Base-by-base conservation (phyloP, 257 asterid species). In the Salvia miltiorrhiza region DNA sequence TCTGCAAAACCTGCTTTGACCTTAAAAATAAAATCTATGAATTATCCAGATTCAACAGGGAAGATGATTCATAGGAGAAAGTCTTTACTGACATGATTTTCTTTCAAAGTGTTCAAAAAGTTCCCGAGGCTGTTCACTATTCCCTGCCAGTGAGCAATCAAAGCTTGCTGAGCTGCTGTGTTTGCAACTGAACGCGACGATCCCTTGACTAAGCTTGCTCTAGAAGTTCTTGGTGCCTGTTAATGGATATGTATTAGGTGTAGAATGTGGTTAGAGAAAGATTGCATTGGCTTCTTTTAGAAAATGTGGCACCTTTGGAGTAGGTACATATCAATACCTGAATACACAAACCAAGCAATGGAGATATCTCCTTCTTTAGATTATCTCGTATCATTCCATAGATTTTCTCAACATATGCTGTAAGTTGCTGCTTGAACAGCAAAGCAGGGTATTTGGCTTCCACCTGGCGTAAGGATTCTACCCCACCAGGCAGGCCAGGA, bases 381-480 rank as follows among this genome's bases (percentile, higher is more conserved):
- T 94, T 94, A 76, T 94, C 99, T n/a, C 98, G 77, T 75, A 94
- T 91, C 97, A 94, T 82, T 74, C 99, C 99, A 65, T 94, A 94
- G 53, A 94, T 88, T 85, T 94, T 94, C 75, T 94, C 99, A 8
- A 94, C 98, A 81, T 89, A 94, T 33, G 99, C 99, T 21, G 99
- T 94, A 75, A 94, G 99, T 76, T 94, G 99, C 81, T 94, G 99
- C 82, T 94, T 94, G 88, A 94, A 94, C 76, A 94, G 89, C 85
- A 94, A 83, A 70, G 99, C 99, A 70, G 99, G 99, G 77, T 94
- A 91, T 76, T 94, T 94, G 70, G 99, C 99, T 89, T 94, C 99
- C 47, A 94, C 98, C 84, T 94, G 99, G 77, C 95, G 92, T 74
- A 94, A 78, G 69, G 90, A 82, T 58, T 93, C 99, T 10, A 82